Evolutionary conservation across 805 yeast species (phyloP), one percentile per base, ranked within the genome.

Genomic region (Barnettozyma californica): DNA sequence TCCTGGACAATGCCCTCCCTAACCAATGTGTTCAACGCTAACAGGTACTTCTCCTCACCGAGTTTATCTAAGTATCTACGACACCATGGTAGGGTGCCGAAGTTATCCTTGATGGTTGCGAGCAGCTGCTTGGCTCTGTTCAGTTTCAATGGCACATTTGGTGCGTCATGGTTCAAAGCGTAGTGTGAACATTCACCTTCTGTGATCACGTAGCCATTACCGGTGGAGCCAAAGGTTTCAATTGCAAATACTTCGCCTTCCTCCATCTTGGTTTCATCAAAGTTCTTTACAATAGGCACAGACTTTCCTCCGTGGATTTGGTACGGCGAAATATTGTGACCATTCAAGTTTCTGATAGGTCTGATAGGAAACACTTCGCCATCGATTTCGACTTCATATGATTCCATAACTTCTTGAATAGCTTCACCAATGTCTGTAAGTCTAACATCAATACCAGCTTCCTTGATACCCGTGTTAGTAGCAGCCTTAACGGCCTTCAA

Each of bases 201-300:
- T 8, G 81, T 71, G 43, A 83, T 71, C 33, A 94, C 98, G 58
- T 83, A 84, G 34, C 98, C 99, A 50, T 85, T 79, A 53, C 99
- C 99, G 1, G 99, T 94, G 40, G 96, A 80, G 11, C 99, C 99
- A 63, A 94, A 94, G 3, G 99, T 94, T 70, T 94, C 99, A 62
- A 94, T 92, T 52, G 99, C 99, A 74, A 88, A 92, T 2, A 89
- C 84, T 68, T 94, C 99, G 54, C 97, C 97, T 72, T 94, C 99
- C 67, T 94, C 99, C 97, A 94, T 92, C 76, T 92, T 92, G 10
- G 98, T 94, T 67, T 78, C 78, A 65, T 94, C 99, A 8, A 90
- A 92, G 60, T 87, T 87, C 60, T 91, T 85, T 33, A 94, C 96
- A 60, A 94, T 94, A 16, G 99, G 99, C 42, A 94, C 98, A 23